Evolutionary conservation across 1,284 basidiomycete genomes (phyloP).

Genomic region (Fomes fomentarius): DNA sequence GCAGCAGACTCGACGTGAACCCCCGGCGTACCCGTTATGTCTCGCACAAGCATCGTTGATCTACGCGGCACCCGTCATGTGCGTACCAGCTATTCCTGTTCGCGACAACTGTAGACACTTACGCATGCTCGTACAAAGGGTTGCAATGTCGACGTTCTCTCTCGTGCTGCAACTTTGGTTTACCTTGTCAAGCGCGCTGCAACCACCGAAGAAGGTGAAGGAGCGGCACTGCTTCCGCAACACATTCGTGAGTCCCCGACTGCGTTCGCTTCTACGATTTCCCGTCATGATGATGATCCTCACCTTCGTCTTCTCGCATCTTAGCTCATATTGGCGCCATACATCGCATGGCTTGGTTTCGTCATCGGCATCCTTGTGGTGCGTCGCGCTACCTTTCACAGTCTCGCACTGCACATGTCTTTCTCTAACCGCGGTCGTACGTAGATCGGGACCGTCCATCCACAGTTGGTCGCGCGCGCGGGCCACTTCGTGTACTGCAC

Average conservation of each 20-base stretch:
- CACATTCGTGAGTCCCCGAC: slow-evolving; percentile 9
- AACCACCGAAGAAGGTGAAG: slow-evolving; percentile 7
- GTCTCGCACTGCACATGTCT: neutral
- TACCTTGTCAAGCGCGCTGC: slow-evolving; percentile 18
- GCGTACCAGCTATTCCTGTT: slow-evolving; percentile 8
- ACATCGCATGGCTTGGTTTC: slow-evolving; percentile 23
- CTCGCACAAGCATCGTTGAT: slow-evolving; percentile 36
- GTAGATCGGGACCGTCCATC: slow-evolving; percentile 18
- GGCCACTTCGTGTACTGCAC: slow-evolving; percentile 26
- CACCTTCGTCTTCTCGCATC: neutral
- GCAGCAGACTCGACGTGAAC: slow-evolving; percentile 19
- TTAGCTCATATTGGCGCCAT: slow-evolving; percentile 23
- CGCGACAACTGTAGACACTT: neutral
- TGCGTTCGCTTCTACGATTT: no score
- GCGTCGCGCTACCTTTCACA: neutral
- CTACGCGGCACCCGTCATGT: slow-evolving; percentile 38
- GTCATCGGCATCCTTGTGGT: slow-evolving; percentile 22
- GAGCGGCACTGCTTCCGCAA: slow-evolving; percentile 8
- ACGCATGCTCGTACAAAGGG: slow-evolving; percentile 4
- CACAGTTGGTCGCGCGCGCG: slow-evolving; percentile 12
- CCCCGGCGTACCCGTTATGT: slow-evolving; percentile 28
- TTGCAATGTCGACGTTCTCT: slow-evolving; percentile 25
- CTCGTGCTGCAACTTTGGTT: slow-evolving; percentile 25
- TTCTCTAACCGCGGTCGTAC: neutral
- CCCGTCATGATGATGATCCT: neutral